Conservation (phyloP, 2,329 filamentous ascomycete species). For the Pyricularia grisea region DNA sequence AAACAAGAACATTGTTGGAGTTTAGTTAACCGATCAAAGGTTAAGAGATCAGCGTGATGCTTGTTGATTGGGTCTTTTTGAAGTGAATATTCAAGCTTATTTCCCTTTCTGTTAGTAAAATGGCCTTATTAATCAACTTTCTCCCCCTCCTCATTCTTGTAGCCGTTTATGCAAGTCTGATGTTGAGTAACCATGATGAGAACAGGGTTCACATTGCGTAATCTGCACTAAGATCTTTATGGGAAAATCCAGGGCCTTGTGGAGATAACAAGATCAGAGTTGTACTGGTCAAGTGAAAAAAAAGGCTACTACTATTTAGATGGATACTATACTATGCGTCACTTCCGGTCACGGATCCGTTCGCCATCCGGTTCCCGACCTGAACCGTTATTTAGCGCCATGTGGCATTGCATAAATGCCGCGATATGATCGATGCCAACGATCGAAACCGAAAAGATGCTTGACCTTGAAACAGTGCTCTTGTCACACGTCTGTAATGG, state of each 20-base stretch:
- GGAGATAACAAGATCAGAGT: neutral
- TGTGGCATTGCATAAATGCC: neutral
- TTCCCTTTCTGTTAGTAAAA: neutral
- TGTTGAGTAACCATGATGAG: neutral
- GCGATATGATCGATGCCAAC: neutral
- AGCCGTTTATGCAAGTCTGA: neutral
- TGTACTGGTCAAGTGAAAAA: too few species aligned
- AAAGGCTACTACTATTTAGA: too few species aligned
- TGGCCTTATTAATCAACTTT: neutral
- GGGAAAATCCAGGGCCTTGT: neutral
- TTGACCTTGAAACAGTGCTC: neutral
- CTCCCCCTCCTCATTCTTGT: neutral
- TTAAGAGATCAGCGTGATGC: neutral
- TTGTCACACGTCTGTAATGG: neutral
- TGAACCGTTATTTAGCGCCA: neutral
- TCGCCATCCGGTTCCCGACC: too few species aligned
- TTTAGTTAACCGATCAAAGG: neutral
- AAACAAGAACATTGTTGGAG: too few species aligned
- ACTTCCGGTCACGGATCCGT: neutral
- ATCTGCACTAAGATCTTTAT: neutral
- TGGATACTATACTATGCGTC: neutral
- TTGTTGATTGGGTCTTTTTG: neutral
- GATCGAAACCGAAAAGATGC: neutral
- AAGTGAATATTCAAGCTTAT: neutral
- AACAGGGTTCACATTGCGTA: neutral